A percentile compares a stretch with the other conserved stretches of the same genome.
Conservation (phyloP, 225 moss, liverwort and hornwort genomes). For the Neckera pumila region DNA sequence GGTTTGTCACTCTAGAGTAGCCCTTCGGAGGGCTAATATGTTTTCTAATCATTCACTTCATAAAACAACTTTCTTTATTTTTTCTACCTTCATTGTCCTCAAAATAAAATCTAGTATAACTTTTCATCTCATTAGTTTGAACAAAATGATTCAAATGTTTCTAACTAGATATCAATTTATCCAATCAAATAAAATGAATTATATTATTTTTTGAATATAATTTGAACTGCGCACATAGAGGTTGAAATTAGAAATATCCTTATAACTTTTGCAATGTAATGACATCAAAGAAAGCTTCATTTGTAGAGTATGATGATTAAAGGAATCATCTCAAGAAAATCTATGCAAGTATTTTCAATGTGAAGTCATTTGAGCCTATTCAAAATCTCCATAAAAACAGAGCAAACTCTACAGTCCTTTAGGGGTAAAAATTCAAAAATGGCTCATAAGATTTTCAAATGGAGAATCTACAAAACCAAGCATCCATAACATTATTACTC, state of each 20-base stretch:
- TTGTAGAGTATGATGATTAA: accelerated
- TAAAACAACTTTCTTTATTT: too few relatives aligned
- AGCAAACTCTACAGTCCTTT: accelerated
- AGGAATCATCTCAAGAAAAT: too few relatives aligned
- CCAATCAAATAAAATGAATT: background rate
- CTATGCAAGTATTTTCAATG: background rate
- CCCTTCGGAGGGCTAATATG: too few relatives aligned
- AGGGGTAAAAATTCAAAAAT: background rate
- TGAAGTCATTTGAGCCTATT: too few relatives aligned
- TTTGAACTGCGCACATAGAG: accelerated
- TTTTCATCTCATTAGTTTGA: background rate
- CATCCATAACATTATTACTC: background rate
- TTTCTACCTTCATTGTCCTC: too few relatives aligned
- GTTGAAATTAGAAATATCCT: background rate
- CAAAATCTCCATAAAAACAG: background rate
- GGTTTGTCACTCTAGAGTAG: too few relatives aligned
- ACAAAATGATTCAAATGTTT: background rate
- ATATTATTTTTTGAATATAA: background rate
- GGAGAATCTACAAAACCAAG: background rate
- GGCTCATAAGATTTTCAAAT: background rate
- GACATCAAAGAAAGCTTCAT: background rate
- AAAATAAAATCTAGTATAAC: too few relatives aligned
- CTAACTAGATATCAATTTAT: background rate
- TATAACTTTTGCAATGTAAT: background rate
- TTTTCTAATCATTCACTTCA: too few relatives aligned